Evolutionary conservation across 2,329 filamentous ascomycete genomes (phyloP), one percentile per base, ranked within the genome.

Genomic region (Colletotrichum sp.): DNA sequence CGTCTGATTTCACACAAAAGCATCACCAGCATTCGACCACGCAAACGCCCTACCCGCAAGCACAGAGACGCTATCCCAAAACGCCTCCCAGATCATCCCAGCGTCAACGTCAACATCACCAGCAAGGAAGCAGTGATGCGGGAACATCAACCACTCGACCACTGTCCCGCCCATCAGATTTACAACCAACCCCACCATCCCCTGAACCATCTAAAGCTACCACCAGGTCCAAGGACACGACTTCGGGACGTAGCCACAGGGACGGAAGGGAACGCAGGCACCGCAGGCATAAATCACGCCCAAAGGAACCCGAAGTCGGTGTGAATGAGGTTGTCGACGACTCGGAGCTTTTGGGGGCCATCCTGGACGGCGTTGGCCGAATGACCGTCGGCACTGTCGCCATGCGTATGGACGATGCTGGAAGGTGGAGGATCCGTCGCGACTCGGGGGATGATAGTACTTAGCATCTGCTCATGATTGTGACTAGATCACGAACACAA

Each of bases 401-500:
- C 22, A 86, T 88, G 83, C 75, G 76, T 34, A 79, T 81, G 77
- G 84, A 87, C 62, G 80, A 83, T 16, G 82, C 80, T 13, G 86
- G 86, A 5, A 81, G 86, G 55, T 88, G 86, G 86, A 82, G 86
- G 76, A 85, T 87, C 66, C 70, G 58, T 30, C 69, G 66, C 18
- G 55, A 60, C 25, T 52, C 48, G 16, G 70, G 43, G 16, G 36
- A 36, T 18, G 43, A 73, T 8, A 25, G 56, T 55, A 25, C 64
- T 68, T 56, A 55, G 43, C 15, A 48, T 32, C 22, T 32, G 6
- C 56, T 27, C 36, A 15, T 36, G 28, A 7, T 7, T 25, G 61
- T 22, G 13, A 36, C n/a, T 12, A 39, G 56, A 22, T 56, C 36
- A 55, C 67, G 56, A 18, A 22, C 16, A 27, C 18, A 25, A 32